Evolutionary conservation across 2,329 filamentous ascomycete genomes (phyloP), one percentile per base, ranked within the genome.

Genomic region (Aphanocladium album): DNA sequence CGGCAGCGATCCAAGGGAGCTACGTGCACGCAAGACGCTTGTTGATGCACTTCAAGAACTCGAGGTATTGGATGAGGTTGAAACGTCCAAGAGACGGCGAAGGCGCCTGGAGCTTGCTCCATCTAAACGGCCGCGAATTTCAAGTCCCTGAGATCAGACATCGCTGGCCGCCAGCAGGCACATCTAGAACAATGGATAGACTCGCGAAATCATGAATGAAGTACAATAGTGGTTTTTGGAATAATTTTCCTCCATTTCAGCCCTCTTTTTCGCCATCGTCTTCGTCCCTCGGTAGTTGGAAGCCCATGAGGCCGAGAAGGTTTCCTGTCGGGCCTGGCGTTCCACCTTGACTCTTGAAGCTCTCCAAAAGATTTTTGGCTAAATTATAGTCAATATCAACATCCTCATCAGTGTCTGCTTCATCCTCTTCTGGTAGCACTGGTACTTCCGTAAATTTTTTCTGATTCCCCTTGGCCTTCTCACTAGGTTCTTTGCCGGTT

Each of bases 301-400:
- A 79, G 0, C 92, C 92, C 88, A 98, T 89, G 76, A 96, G 83
- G 7, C 87, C 88, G 68, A 99, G 81, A 62, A 99, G 78, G 71
- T 97, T 98, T 1, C 93, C 87, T 2, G 90, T 89, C 1, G 95
- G 95, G 0, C 95, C 95, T 35, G 91, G 81, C 79, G 89, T 84
- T 14, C 95, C 95, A 19, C 81, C 91, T 72, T 98, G 93, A 17
- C 90, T 88, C 70, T 96, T 96, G 75, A 99, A 93, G 67, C 91
- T 93, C 72, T 97, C 91, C 1, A 99, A 79, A 59, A 99, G 79
- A 69, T 98, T 98, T 72, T 89, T 91, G 19, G 90, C 92, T 25
- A 99, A 79, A 63, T 95, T 93, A 66, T 92, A 89, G 70, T 98
- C 90, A 30, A 95, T 85, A 64, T 92, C 81, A 5, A 95, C 83